Base-by-base conservation (phyloP, 148 eudicot genomes). In the Chenopodium formosanum region DNA sequence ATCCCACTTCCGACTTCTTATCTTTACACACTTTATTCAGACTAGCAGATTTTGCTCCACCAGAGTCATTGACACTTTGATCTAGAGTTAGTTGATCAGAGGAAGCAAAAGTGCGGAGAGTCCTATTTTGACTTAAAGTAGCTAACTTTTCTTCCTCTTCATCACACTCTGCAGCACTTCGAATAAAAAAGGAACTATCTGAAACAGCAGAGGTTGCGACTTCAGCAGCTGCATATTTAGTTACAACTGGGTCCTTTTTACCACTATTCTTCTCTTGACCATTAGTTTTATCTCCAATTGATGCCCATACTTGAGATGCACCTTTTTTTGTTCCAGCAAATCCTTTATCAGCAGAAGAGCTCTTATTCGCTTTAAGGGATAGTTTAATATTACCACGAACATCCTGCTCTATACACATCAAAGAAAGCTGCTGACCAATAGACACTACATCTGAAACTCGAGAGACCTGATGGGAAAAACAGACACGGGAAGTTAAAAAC, bases 321-420 rank as follows among this genome's bases (percentile, higher is more conserved):
- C 84, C 74, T 78, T 80, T 75, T 60, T 60, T 74, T 64, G 87
- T 71, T 72, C 81, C 62, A 63, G 47, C 63, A 82, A 81, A 78
- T 77, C 79, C 89, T 70, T 70, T 80, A 76, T 60, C 83, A 44
- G 37, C 60, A 81, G 68, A 37, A 76, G 82, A 47, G 63, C 74
- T 82, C 79, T 84, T 80, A 76, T 79, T 84, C 69, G 96, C 95
- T 86, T 91, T 96, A 48, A 92, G 97, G 69, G 99, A 96, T 78
- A 96, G 81, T 78, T 92, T 96, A 52, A 94, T 86, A 86, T 96
- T 96, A 73, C 99, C 99, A 79, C 98, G 95, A 81, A 89, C 84
- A 88, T 96, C 99, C 85, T 84, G 90, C 52, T 89, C 99, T 72
- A 94, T 94, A 83, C 99, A 96, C 92, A 77, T 94, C 79, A 96